Base-by-base conservation (phyloP, 768 basidiomycete genomes). In the Guyanaporus albipodus region DNA sequence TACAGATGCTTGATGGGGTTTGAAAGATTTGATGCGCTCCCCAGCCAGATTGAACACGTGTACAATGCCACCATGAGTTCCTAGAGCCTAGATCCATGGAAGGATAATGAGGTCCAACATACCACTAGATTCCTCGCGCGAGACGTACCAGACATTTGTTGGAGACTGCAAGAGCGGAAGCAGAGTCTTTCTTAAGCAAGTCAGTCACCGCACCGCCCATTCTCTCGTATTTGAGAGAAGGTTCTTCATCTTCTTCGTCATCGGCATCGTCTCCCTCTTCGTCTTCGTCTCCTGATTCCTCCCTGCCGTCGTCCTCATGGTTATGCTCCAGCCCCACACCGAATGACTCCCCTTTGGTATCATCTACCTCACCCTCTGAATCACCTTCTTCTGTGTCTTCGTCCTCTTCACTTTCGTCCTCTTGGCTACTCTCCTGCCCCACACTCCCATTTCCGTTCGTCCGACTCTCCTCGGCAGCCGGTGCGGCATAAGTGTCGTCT, bases 21-120 rank as follows among this genome's bases (percentile, higher is more conserved):
- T 85, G 67, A 84, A 96, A 2, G 90, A 89, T 66, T 91, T 94
- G 67, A 93, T 76, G 35, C 87, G 81, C 45, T 82, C 78, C 4
- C 94, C 95, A 22, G 79, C 68, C 32, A 88, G 73, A 60, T 85
- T 85, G 12, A 96, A 73, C 17, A 96, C 76, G 61, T 96, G 89
- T 4, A 97, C 81, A 52, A 93, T 83, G n/a, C 95, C 95, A 40
- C 78, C 80, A 64, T 97, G 94, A 2, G 95, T 96, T 18, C 94
- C 95, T 29, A 98, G 67, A 21, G 85, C 90, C 93, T 98, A 57
- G 22, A 11, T 48, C 17, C 10, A 35, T 22, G 17, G n/a, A 14
- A 28, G 8, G 10, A 49, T 9, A 21, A 24, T 51, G 17, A 51
- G 21, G 1, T 22, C 34, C 10, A 18, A 19, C 38, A 34, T 6